Base-by-base conservation (phyloP, 2,329 filamentous ascomycete species). In the Colletotrichum sp. region DNA sequence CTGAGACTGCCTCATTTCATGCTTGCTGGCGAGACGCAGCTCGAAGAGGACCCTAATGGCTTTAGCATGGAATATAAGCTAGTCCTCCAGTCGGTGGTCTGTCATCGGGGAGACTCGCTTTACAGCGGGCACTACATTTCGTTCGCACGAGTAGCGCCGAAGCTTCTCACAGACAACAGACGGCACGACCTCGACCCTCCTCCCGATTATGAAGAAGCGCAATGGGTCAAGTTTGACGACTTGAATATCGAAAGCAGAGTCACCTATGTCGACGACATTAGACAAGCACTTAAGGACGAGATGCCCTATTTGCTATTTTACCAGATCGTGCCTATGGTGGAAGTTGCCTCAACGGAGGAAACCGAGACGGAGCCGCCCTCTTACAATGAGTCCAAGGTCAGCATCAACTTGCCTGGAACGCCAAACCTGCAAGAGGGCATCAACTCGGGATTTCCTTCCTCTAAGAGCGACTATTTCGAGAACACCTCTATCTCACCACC, bases 251-350 rank as follows among this genome's bases (percentile, higher is more conserved):
- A 90, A 44, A 89, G 93, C 72, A 92, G 96, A 30, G 94, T 99
- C 5, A 90, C 89, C 0, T 90, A 94, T 71, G 93, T 98, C 65
- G 92, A 98, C 80, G 94, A 98, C 78, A 91, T 93, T 79, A 93
- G 95, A 77, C 86, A 93, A 79, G 93, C 95, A 0, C 86, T 99
- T 66, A 93, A 92, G 79, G 90, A 94, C n/a, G 96, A 98, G 83
- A 98, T 95, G 83, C 96, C 97, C 0, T 99, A 99, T 83, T 90
- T 99, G 8, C 88, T 99, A 0, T 99, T 99, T 84, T 99, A 98
- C 81, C 96, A 98, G 83, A 95, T 99, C 55, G 91, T 98, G 34
- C 96, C 96, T 0, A 95, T 98, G 81, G 92, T 95, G 34, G 94
- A 96, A 72, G 90, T 94, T 9, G 87, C 88, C 2, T 89, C 89